A percentile compares a stretch with the other conserved stretches of the same genome.
phyloP scores from a whole-genome alignment of 768 basidiomycete genomes.

The Dictyophora rubrovolvata region DNA sequence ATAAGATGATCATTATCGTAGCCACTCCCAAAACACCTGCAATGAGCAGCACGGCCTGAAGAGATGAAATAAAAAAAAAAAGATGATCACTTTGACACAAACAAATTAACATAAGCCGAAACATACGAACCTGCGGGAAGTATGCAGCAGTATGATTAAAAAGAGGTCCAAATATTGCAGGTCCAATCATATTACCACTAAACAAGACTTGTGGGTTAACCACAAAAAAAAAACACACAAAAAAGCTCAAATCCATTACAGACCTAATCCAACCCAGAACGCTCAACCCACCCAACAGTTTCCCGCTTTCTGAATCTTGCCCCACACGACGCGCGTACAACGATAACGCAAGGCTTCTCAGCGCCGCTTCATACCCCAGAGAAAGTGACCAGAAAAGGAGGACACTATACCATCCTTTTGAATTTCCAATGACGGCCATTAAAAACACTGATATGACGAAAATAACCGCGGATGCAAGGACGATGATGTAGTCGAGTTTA shows the following conservation, averaged over 20 bases:
- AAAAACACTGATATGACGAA: conserved; percentile 24
- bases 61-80: too few relatives aligned
- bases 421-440: conserved; percentile 35
- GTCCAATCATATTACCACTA: conserved; percentile 65
- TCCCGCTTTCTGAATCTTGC: conserved; percentile 46
- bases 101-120: background rate
- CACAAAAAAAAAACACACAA: conserved; percentile 3
- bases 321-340: conserved; percentile 45
- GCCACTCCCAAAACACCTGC: too few relatives aligned
- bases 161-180: conserved; percentile 60
- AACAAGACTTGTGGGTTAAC: background rate
- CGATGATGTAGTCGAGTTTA: conserved; percentile 56
- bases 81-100: too few relatives aligned
- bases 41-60: too few relatives aligned
- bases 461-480: conserved; percentile 25
- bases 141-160: conserved; percentile 61
- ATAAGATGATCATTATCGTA: too few relatives aligned
- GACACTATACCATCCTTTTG: conserved; percentile 40
- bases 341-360: conserved; percentile 63
- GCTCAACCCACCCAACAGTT: conserved; percentile 73
- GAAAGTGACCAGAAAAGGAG: conserved; percentile 49
- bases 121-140: conserved; percentile 42
- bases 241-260: background rate
- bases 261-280: conserved; percentile 63
- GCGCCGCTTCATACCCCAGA: conserved; percentile 52